phyloP scores from a whole-genome alignment of 2,329 filamentous ascomycete genomes.

The Aureobasidium pullulans region DNA sequence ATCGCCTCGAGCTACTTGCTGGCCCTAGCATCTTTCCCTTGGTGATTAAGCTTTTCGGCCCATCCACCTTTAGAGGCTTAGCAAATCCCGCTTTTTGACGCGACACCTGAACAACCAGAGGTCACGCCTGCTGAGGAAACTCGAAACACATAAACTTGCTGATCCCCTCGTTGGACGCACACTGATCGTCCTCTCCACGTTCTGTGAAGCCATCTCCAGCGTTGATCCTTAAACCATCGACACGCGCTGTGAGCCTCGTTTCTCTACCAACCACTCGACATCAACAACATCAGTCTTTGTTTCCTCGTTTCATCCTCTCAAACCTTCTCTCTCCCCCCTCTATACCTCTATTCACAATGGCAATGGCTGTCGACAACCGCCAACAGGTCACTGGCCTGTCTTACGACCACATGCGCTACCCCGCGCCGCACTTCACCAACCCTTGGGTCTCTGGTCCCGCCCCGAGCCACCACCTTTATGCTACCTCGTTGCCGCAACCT shows the following conservation, averaged over 20 bases:
- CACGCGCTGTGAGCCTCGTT: conserved; percentile 2
- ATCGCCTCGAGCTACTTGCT: conserved; percentile 11
- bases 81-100: neutral
- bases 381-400: conserved; percentile 72
- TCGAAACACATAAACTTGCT: conserved; percentile 35
- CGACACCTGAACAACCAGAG: neutral
- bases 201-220: conserved; percentile 25
- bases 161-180: conserved; percentile 40
- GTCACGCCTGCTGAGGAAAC: neutral
- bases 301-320: neutral
- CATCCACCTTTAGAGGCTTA: conserved; percentile 9
- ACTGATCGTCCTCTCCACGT: conserved; percentile 44
- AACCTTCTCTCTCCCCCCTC: conserved; percentile 16
- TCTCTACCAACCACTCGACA: neutral
- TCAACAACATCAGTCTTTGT: neutral
- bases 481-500: conserved; percentile 55
- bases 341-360: conserved; percentile 51
- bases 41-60: conserved; percentile 7
- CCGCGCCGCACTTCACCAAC: conserved; percentile 74
- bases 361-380: conserved; percentile 88
- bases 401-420: conserved; percentile 74
- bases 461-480: conserved; percentile 56
- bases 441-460: conserved; percentile 66
- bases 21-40: neutral
- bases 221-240: conserved; percentile 19